phyloP scores from a whole-genome alignment of 345 rosid species.

The Punica granatum region DNA sequence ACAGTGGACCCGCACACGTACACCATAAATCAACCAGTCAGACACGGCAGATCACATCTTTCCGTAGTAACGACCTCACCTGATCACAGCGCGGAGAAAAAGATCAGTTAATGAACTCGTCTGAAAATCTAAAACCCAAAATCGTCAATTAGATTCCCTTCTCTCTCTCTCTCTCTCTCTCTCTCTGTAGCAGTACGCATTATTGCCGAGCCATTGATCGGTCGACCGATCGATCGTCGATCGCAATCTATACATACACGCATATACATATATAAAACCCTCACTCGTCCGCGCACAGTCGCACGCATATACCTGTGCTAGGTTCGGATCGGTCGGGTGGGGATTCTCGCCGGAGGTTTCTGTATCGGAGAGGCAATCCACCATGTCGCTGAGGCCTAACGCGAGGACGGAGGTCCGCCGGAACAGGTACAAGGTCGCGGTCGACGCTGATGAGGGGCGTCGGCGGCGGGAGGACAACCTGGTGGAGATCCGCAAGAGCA shows the following conservation, averaged over 20 bases:
- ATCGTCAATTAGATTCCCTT: background rate
- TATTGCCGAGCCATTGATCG: too few species aligned
- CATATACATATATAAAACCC: background rate
- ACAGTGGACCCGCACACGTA: too few species aligned
- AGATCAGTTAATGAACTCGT: background rate
- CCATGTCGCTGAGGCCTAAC: conserved; percentile 76
- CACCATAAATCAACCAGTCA: too few species aligned
- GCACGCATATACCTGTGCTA: too few species aligned
- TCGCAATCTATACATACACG: background rate
- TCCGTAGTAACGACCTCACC: background rate
- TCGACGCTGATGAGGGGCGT: conserved; percentile 81
- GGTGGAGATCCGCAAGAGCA: conserved; percentile 96
- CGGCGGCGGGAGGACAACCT: conserved; percentile 84
- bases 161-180: background rate
- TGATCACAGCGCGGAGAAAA: background rate
- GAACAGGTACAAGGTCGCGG: conserved; percentile 78
- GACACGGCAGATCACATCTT: background rate
- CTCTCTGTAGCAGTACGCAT: too few species aligned
- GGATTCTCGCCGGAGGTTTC: background rate
- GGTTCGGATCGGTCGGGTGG: background rate
- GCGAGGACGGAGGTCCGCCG: conserved; percentile 65
- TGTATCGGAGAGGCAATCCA: background rate
- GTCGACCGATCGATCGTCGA: background rate
- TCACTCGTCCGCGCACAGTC: background rate
- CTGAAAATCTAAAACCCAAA: background rate